Evolutionary conservation across 2,329 filamentous ascomycete genomes (phyloP), one percentile per base, ranked within the genome.

Genomic region (Aspergillus costaricaensis): DNA sequence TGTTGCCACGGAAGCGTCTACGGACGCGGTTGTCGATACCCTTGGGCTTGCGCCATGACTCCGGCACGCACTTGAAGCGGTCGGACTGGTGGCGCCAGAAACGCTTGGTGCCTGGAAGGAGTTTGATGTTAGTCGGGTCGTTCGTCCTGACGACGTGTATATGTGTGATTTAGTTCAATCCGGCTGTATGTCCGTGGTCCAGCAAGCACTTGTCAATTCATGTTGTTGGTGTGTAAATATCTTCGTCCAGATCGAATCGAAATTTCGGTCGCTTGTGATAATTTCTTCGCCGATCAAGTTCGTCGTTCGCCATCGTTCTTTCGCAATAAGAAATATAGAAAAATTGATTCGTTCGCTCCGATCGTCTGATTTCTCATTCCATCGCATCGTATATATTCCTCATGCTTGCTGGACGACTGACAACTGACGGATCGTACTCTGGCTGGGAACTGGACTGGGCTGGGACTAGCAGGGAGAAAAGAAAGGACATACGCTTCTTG

Each of bases 1-100:
- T 90, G 84, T 91, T 91, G 78, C 95, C 92, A 84, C 91, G 92
- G 88, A 99, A 99, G 73, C 95, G 91, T 87, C 95, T 89, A 81
- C 95, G 91, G 80, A 99, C 94, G 77, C 91, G 86, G 86, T 93
- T 96, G 85, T 99, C 95, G 83, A 99, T 99, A 92, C 95, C 95
- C 91, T 99, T 99, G 74, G 95, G 95, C 88, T 98, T 99, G 85
- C 95, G 91, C 95, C 95, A 99, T 87, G 87, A 89, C 72, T 90
- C 80, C 79, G 86, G 89, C 73, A 98, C 89, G 80, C 95, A 89
- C 85, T 89, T 96, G 87, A 96, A 99, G 80, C 89, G 89, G 84
- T 98, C 95, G 82, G 87, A 91, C 89, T 99, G 95, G 86, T 99
- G 95, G 81, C 95, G 91, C 83, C 88, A 88, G 90, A 98, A 99